Conservation (phyloP, 179 eudicot genomes). For the Vitellaria paradoxa region DNA sequence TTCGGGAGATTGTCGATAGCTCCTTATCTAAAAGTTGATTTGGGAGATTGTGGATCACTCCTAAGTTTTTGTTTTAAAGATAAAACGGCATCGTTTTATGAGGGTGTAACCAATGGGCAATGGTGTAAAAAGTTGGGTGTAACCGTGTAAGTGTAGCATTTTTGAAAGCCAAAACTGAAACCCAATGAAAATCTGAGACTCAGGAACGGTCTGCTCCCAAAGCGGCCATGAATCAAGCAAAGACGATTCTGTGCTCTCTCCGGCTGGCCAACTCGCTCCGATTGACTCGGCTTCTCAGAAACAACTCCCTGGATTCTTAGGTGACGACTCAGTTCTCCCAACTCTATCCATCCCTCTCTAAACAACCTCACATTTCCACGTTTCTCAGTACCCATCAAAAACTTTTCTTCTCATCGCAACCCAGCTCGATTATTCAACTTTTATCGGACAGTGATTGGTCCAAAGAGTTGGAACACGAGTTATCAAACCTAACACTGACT, state of each 20-base stretch:
- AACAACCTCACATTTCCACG: conserved; percentile 14
- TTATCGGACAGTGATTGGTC: conserved; percentile 52
- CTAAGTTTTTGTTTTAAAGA: too few species aligned
- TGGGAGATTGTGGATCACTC: too few species aligned
- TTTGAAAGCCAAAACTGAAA: too few species aligned
- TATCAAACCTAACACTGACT: conserved; percentile 38
- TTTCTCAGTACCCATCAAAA: conserved; percentile 21
- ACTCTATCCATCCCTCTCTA: background rate
- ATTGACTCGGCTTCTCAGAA: conserved; percentile 38
- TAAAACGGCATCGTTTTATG: too few species aligned
- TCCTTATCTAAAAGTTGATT: too few species aligned
- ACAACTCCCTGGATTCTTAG: conserved; percentile 33
- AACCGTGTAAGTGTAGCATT: too few species aligned
- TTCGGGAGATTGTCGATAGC: too few species aligned
- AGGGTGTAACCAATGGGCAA: too few species aligned
- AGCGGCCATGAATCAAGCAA: conserved; percentile 48
- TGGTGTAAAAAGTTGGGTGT: too few species aligned
- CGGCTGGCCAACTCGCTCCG: conserved; percentile 47
- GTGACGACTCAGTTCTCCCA: conserved; percentile 39
- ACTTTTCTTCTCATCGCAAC: conserved; percentile 50
- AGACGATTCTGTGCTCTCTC: conserved; percentile 33
- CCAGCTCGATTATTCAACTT: conserved; percentile 38
- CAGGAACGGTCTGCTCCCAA: too few species aligned
- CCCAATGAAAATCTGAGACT: too few species aligned
- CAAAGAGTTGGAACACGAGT: conserved; percentile 34